A percentile compares a stretch with the other conserved stretches of the same genome.
Evolutionary conservation across 345 rosid species (phyloP).

Genomic region (Arabidopsis thaliana): DNA sequence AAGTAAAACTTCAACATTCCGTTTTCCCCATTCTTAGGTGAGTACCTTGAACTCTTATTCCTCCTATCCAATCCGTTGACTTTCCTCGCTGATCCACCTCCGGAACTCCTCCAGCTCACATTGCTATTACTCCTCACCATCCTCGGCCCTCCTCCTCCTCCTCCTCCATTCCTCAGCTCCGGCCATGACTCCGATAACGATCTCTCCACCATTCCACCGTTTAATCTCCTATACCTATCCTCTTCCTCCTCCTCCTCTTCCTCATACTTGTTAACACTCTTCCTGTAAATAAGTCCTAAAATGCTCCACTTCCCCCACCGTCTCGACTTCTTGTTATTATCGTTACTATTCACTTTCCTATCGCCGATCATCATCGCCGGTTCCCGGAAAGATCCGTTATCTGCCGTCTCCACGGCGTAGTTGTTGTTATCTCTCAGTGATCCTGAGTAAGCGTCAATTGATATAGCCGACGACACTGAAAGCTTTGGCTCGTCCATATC

Average conservation of each 20-base stretch:
- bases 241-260: slow-evolving; percentile 93
- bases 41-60: slow-evolving; percentile 83
- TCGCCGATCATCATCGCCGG: slow-evolving; percentile 42
- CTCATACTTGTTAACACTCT: slow-evolving; percentile 81
- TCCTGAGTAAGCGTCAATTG: slow-evolving; percentile 67
- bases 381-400: slow-evolving; percentile 57
- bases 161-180: slow-evolving; percentile 66
- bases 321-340: slow-evolving; percentile 72
- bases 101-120: slow-evolving; percentile 86
- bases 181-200: slow-evolving; percentile 96
- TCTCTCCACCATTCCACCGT: slow-evolving; percentile 77
- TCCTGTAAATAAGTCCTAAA: slow-evolving; percentile 78
- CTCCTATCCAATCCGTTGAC: slow-evolving; percentile 60
- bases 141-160: slow-evolving; percentile 65
- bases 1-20: slow-evolving; percentile 83
- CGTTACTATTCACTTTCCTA: slow-evolving; percentile 47
- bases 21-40: slow-evolving; percentile 71
- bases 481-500: slow-evolving; percentile 86
- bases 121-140: slow-evolving; percentile 92
- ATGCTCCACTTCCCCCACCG: slow-evolving; percentile 95
- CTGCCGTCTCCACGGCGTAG: slow-evolving; percentile 52
- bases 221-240: slow-evolving; percentile 70
- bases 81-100: slow-evolving; percentile 63
- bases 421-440: slow-evolving; percentile 72
- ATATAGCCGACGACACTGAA: slow-evolving; percentile 58